Conservation (phyloP, 106 monocot species). For the Dendrobium nobile region DNA sequence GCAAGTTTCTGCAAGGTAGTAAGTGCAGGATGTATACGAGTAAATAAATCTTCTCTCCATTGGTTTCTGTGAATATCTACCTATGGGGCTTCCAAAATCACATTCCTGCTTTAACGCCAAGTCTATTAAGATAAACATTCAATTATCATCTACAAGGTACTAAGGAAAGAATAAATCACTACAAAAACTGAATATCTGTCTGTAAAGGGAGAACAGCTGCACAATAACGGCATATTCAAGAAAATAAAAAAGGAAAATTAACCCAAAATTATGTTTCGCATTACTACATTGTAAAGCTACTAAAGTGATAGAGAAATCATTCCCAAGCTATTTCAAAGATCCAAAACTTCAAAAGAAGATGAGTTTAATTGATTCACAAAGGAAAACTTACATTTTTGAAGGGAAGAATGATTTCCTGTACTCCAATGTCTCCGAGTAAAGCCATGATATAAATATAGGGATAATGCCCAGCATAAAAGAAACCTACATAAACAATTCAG, state of each 20-base stretch:
- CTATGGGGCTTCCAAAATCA: not conserved
- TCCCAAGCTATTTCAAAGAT: not conserved
- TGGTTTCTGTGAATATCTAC: not conserved
- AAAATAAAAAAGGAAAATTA: not conserved
- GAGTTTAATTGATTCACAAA: not conserved
- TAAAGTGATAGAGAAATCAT: not conserved
- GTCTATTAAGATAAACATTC: not conserved
- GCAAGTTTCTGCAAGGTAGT: not conserved
- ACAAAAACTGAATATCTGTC: not conserved
- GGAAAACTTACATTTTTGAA: constrained; percentile 69
- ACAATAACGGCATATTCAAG: not conserved
- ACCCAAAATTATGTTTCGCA: not conserved
- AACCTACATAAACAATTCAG: constrained; percentile 43
- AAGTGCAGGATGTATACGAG: not conserved
- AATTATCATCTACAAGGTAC: not conserved
- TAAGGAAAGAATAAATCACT: not conserved
- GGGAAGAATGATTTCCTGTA: constrained; percentile 49
- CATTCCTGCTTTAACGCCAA: not conserved
- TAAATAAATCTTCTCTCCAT: not conserved
- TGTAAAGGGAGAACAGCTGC: not conserved
- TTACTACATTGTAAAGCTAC: not conserved
- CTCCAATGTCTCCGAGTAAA: constrained; percentile 83
- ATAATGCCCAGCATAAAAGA: constrained; percentile 86
- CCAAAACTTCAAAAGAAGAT: not conserved
- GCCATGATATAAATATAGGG: constrained; percentile 77